Percentiles rank a stretch among this genome's conserved stretches.
These are phyloP conservation scores for Dimargaris cristalligena DNA, from an alignment of 192 early-diverging fungal species.

Conservation along the genomic window DNA sequence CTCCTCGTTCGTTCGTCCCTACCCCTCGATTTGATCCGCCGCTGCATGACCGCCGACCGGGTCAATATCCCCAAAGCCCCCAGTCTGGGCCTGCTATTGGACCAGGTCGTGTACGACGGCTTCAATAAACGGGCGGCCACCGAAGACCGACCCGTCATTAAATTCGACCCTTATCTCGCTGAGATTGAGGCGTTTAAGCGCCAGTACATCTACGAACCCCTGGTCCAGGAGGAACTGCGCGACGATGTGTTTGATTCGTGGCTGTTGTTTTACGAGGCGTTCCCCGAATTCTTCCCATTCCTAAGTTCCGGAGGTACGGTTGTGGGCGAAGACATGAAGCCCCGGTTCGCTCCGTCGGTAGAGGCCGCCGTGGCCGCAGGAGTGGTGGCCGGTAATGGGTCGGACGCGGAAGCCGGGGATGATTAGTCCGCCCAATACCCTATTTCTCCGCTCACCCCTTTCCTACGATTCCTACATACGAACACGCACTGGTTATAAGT, in stretches of 20 bases:
- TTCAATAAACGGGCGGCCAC: slow-evolving; percentile 36
- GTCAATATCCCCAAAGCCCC: slow-evolving; percentile 98
- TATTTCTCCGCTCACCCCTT: too few relatives aligned
- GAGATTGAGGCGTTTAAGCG: slow-evolving; percentile 76
- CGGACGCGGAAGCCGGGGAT: too few relatives aligned
- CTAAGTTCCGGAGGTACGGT: slow-evolving; percentile 11
- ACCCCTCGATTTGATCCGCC: slow-evolving; percentile 44
- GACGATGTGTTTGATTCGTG: slow-evolving; percentile 36
- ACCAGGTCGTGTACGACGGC: slow-evolving; percentile 49
- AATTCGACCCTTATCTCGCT: slow-evolving; percentile 41
- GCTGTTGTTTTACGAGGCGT: slow-evolving; percentile 24
- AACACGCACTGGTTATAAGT: too few relatives aligned
- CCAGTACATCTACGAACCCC: slow-evolving; percentile 68
- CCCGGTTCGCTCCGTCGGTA: too few relatives aligned
- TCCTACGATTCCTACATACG: too few relatives aligned
- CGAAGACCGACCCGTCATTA: slow-evolving; percentile 23
- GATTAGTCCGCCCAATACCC: too few relatives aligned
- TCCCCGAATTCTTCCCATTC: slow-evolving; percentile 25
- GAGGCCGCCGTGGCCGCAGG: too few relatives aligned
- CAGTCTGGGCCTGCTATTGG: slow-evolving; percentile 72
- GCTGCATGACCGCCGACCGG: slow-evolving; percentile 41
- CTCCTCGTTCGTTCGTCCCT: slow-evolving; percentile 61
- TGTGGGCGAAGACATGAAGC: slow-evolving; percentile 10
- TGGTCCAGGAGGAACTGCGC: slow-evolving; percentile 54
- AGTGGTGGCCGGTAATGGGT: too few relatives aligned